Evolutionary conservation across 108 stramenopile genomes (phyloP).

Genomic region (Fistulifera solaris): DNA sequence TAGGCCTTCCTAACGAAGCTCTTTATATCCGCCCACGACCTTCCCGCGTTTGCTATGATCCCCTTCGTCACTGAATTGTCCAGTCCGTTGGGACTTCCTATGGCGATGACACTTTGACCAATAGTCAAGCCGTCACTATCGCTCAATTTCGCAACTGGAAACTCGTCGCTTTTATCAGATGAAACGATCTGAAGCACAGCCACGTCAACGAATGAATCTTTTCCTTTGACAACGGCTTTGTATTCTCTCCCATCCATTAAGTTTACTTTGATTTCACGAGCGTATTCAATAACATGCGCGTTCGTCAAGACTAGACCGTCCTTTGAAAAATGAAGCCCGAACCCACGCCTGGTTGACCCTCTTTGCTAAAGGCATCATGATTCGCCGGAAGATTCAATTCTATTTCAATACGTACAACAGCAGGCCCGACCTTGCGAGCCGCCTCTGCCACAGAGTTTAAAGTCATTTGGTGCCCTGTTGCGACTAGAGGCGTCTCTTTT

Average conservation of each 20-base stretch:
- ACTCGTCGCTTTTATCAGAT: constrained; percentile 10
- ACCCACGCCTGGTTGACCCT: constrained; percentile 71
- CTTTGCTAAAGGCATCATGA: constrained; percentile 11
- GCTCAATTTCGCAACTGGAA: constrained; percentile 73
- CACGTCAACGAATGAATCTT: constrained; percentile 83
- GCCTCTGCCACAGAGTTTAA: constrained; percentile 53
- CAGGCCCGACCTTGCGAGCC: constrained; percentile 64
- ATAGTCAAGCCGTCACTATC: constrained; percentile 66
- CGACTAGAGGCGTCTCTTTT: too few relatives aligned
- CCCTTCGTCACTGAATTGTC: constrained; percentile 89
- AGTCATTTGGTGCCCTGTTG: too few relatives aligned
- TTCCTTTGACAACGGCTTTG: constrained; percentile 51
- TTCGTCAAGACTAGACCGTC: constrained; percentile 84
- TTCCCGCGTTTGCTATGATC: constrained; percentile 71
- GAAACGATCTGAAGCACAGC: constrained; percentile 76
- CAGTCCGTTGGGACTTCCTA: constrained; percentile 79
- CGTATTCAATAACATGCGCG: constrained; percentile 84
- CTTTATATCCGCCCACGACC: constrained; percentile 72
- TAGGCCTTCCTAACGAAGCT: too few relatives aligned
- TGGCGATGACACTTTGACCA: constrained; percentile 72
- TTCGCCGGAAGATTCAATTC: constrained; percentile 38
- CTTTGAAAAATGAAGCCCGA: constrained; percentile 68
- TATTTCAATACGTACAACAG: constrained; percentile 84
- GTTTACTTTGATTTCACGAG: constrained; percentile 64
- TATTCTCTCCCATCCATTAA: constrained; percentile 80